Percentiles rank a stretch among this genome's conserved stretches.
Evolutionary conservation across 2,329 filamentous ascomycete species (phyloP).

Genomic region (Cercospora sp.): DNA sequence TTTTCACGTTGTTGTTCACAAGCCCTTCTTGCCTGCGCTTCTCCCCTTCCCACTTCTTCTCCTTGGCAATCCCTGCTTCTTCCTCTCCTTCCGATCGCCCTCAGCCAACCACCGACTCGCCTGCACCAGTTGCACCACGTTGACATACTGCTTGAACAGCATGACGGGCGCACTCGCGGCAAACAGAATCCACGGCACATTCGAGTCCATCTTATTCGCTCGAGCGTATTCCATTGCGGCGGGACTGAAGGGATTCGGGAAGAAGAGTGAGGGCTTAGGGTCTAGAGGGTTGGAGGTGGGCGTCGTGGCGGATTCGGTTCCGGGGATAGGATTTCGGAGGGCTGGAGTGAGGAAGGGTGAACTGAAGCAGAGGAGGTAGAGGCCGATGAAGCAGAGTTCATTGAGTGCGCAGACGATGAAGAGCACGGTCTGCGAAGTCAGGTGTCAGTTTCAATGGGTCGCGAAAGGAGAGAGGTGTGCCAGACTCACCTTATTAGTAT

Average conservation of each 20-base stretch:
- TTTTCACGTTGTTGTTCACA: neutral
- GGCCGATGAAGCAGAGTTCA: conserved; percentile 95
- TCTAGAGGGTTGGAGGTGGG: conserved; percentile 39
- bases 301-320: conserved; percentile 36
- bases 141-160: conserved; percentile 89
- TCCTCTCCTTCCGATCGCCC: conserved; percentile 61
- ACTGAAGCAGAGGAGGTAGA: conserved; percentile 96
- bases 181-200: conserved; percentile 75
- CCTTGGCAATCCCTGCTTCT: conserved; percentile 30
- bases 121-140: conserved; percentile 89
- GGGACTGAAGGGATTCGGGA: conserved; percentile 84
- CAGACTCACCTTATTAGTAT: conserved; percentile 79
- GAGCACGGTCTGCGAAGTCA: conserved; percentile 68
- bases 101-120: conserved; percentile 90
- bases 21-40: conserved; percentile 7
- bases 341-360: conserved; percentile 85
- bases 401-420: conserved; percentile 90
- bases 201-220: conserved; percentile 74
- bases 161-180: conserved; percentile 82
- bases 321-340: conserved; percentile 53
- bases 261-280: conserved; percentile 67
- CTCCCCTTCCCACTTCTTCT: conserved; percentile 7
- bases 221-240: conserved; percentile 86
- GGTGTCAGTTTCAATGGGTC: neutral
- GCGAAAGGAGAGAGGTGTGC: neutral